phyloP scores from a whole-genome alignment of 805 yeast genomes.

The Ogataea zsoltii region DNA sequence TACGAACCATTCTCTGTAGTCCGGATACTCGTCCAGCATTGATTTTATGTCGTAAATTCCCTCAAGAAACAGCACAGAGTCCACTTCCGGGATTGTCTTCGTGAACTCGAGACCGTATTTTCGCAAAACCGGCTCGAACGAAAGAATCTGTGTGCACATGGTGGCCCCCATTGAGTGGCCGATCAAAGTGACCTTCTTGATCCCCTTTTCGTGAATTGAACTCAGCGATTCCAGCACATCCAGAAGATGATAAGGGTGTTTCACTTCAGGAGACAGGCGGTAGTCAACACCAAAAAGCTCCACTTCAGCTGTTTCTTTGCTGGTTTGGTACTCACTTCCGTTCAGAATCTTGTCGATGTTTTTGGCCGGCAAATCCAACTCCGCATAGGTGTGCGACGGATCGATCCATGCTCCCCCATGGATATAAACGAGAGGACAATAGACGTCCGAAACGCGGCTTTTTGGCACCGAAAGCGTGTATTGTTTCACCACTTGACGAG shows the following conservation, averaged over 20 bases:
- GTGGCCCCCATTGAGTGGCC: conserved; percentile 90
- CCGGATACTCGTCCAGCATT: conserved; percentile 61
- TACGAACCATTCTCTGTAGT: conserved; percentile 53
- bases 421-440: conserved; percentile 47
- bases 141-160: conserved; percentile 53
- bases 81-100: conserved; percentile 21
- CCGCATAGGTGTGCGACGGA: conserved; percentile 57
- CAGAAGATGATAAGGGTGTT: conserved; percentile 60
- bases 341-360: conserved; percentile 21
- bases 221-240: conserved; percentile 54
- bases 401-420: conserved; percentile 95
- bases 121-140: conserved; percentile 18
- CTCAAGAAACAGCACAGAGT: conserved; percentile 49
- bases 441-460: not conserved
- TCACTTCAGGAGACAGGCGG: conserved; percentile 60
- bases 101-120: conserved; percentile 8
- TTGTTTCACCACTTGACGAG: conserved; percentile 23
- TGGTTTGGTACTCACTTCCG: not conserved
- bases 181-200: conserved; percentile 36
- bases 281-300: conserved; percentile 55
- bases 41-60: conserved; percentile 64
- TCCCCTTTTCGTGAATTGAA: conserved; percentile 22
- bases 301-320: not conserved
- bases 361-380: conserved; percentile 42
- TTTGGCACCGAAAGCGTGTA: conserved; percentile 10